phyloP scores from a whole-genome alignment of 768 basidiomycete species.

The Phylloporus sp. region DNA sequence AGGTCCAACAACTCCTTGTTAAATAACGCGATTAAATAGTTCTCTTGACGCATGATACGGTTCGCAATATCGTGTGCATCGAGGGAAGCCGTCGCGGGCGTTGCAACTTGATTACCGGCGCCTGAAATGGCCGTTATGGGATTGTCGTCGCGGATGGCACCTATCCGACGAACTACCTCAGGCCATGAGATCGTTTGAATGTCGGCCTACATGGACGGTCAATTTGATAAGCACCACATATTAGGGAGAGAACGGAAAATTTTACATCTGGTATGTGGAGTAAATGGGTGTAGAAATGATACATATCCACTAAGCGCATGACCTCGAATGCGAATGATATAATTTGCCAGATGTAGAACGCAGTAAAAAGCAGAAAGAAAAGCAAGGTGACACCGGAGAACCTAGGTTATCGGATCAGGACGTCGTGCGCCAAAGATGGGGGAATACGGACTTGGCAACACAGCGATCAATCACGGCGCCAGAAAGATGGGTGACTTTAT shows the following conservation, averaged over 20 bases:
- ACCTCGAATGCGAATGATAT: constrained; percentile 71
- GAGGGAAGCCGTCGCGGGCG: constrained; percentile 75
- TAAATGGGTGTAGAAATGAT: constrained; percentile 91
- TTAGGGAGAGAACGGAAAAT: not conserved
- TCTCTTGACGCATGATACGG: constrained; percentile 96
- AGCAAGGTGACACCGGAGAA: constrained; percentile 81
- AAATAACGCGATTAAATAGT: constrained; percentile 96
- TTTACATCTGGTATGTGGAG: constrained; percentile 91
- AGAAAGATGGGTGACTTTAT: constrained; percentile 61
- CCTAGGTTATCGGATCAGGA: constrained; percentile 36
- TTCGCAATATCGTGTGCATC: constrained; percentile 99
- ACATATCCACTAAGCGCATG: constrained; percentile 85
- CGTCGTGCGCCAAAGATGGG: not conserved
- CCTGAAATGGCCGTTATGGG: constrained; percentile 81
- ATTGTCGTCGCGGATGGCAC: constrained; percentile 86
- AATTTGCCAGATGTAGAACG: constrained; percentile 88
- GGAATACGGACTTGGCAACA: constrained; percentile 63
- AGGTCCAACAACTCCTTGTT: constrained; percentile 95
- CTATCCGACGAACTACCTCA: constrained; percentile 87
- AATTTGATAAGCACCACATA: constrained; percentile 9
- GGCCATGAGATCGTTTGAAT: constrained; percentile 98
- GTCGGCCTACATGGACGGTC: constrained; percentile 65
- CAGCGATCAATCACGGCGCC: constrained; percentile 83
- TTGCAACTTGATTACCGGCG: constrained; percentile 43
- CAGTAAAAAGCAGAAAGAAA: constrained; percentile 80